These are phyloP conservation scores for Chlamydomonas sphaeroides DNA, from an alignment of 139 green algal species.

Conservation along the genomic window DNA sequence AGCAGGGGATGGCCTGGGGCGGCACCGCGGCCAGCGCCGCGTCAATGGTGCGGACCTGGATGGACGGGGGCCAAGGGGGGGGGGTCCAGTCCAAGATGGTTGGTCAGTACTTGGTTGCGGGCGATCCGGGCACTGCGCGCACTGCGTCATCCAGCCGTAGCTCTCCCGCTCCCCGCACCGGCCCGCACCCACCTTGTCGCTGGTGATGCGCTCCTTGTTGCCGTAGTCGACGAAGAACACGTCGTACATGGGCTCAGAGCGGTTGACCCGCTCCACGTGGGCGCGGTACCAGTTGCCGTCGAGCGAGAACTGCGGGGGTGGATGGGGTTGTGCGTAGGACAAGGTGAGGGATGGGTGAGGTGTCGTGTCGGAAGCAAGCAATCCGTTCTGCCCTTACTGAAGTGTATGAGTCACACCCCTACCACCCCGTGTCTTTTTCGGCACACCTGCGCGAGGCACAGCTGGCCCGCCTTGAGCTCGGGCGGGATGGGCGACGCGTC, in stretches of 20 bases:
- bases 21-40: constrained; percentile 77
- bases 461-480: constrained; percentile 64
- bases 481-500: constrained; percentile 47
- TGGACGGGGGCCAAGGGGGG: not conserved
- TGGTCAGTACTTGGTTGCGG: too few species aligned
- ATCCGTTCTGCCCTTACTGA: too few species aligned
- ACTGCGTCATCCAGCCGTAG: too few species aligned
- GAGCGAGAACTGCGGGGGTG: constrained; percentile 22
- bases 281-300: constrained; percentile 88
- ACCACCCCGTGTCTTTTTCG: too few species aligned
- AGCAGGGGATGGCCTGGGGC: constrained; percentile 64
- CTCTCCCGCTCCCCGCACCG: too few species aligned
- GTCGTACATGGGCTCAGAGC: constrained; percentile 67
- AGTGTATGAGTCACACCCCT: too few species aligned
- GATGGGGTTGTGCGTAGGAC: too few species aligned
- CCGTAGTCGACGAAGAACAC: constrained; percentile 96
- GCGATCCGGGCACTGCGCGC: too few species aligned
- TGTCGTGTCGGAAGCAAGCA: too few species aligned
- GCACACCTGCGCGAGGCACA: constrained; percentile 74
- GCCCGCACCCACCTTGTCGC: constrained; percentile 29
- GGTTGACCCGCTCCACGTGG: constrained; percentile 54
- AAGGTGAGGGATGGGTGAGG: too few species aligned
- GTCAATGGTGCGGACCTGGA: constrained; percentile 69
- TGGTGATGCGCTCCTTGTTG: constrained; percentile 73
- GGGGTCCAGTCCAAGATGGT: too few species aligned